Conservation (phyloP, 768 basidiomycete genomes). For the Zangia roseola region DNA sequence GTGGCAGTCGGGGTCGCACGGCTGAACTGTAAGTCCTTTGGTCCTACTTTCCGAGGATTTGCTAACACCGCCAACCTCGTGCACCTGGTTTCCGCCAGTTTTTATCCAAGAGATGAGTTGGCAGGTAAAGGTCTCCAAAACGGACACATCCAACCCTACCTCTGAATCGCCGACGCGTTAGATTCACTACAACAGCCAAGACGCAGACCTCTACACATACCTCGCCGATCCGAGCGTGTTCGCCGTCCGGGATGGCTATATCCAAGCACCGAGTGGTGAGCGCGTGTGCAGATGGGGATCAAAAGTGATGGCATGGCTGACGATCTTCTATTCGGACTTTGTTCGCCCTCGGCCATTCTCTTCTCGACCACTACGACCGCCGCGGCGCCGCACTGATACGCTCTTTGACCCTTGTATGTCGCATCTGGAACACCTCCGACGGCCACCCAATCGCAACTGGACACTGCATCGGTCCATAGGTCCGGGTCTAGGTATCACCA, state of each 20-base stretch:
- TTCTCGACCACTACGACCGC: not conserved
- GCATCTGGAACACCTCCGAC: not conserved
- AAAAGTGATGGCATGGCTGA: not conserved
- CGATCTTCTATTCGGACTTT: not conserved
- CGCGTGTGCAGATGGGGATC: not conserved
- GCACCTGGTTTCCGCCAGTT: slow-evolving; percentile 32
- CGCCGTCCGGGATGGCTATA: slow-evolving; percentile 49
- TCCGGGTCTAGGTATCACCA: slow-evolving; percentile 58
- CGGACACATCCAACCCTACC: not conserved
- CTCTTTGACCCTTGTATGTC: not conserved
- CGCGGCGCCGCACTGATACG: not conserved
- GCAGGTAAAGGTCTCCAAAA: slow-evolving; percentile 36
- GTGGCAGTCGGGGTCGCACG: slow-evolving; percentile 59
- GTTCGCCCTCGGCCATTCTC: not conserved
- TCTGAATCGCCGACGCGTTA: slow-evolving; percentile 18
- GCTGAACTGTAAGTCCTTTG: slow-evolving; percentile 51
- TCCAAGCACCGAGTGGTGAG: slow-evolving; percentile 43
- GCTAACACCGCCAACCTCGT: not conserved
- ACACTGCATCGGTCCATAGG: slow-evolving; percentile 31
- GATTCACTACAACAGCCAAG: slow-evolving; percentile 63
- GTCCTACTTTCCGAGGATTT: not conserved
- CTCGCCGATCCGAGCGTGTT: slow-evolving; percentile 52
- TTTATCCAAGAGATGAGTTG: slow-evolving; percentile 68
- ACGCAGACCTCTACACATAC: slow-evolving; percentile 64
- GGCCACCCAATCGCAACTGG: not conserved